A percentile compares a stretch with the other conserved stretches of the same genome.
These are phyloP conservation scores for Thuja plicata DNA, from an alignment of 83 land plant species.

Conservation along the genomic window DNA sequence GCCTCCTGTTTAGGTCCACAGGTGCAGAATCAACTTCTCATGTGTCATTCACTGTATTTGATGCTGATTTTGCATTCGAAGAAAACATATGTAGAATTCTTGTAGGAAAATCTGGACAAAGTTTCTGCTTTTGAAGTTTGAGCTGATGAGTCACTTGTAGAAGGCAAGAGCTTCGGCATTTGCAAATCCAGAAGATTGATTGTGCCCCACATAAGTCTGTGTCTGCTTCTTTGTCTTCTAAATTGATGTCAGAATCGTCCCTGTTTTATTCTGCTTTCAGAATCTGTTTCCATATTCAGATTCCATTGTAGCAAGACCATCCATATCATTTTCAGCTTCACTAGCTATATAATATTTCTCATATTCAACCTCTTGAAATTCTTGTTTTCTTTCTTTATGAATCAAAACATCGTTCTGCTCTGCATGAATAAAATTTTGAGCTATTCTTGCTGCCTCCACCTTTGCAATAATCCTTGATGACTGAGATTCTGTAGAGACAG, in stretches of 20 bases:
- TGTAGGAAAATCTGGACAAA: background rate
- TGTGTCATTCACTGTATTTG: background rate
- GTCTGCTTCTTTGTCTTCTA: conserved; percentile 4
- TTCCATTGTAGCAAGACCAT: conserved; percentile 76
- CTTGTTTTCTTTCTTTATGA: conserved; percentile 20
- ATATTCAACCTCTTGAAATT: conserved; percentile 24
- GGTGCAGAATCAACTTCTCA: background rate
- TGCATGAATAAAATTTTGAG: background rate
- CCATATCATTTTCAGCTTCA: conserved; percentile 63
- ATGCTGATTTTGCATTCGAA: conserved; percentile 5
- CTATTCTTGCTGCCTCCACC: background rate
- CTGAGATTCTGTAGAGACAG: too few relatives aligned
- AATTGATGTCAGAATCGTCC: conserved; percentile 36
- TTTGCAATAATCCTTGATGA: too few relatives aligned
- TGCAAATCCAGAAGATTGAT: background rate
- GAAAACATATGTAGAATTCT: background rate
- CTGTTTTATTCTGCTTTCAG: too few relatives aligned
- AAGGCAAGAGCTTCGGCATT: conserved; percentile 14
- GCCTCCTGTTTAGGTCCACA: background rate
- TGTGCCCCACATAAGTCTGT: background rate
- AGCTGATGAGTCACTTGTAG: conserved; percentile 13
- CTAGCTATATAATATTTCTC: conserved; percentile 53
- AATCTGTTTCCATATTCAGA: conserved; percentile 74
- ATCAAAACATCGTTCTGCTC: conserved; percentile 27
- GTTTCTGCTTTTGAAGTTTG: conserved; percentile 5